Base-by-base conservation (phyloP, 345 rosid genomes). In the Populus tremula region DNA sequence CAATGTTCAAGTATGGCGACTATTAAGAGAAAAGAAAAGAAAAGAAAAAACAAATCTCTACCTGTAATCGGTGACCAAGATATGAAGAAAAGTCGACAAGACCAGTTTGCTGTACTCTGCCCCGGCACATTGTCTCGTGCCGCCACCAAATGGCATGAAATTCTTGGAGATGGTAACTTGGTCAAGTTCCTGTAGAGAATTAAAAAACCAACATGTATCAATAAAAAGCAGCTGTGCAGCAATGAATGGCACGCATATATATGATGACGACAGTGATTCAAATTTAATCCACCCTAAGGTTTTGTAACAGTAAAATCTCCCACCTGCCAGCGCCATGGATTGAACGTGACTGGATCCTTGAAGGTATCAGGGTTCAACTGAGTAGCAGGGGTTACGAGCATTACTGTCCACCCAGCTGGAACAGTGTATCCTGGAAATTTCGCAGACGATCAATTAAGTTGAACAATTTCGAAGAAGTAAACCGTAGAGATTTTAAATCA, bases 101-200 rank as follows among this genome's bases (percentile, higher is more conserved):
- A 84, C 85, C 35, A 86, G 77, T 69, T 87, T 88, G 17, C 83
- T 75, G 27, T 84, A 83, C 41, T 84, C 87, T 53, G 91, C 88
- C 69, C 88, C 88, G 39, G 66, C 81, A 69, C 91, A 84, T 0
- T 80, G 85, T 73, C 92, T 85, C 1, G 29, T 83, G 4, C 91
- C 92, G 17, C 87, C 84, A 18, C 91, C 91, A 49, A 86, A 89
- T 0, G 84, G 87, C 85, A 85, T 85, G 75, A 83, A 88, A 5
- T 80, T 84, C 65, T 86, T 88, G 7, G 87, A 82, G 2, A 72
- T 39, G 13, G 61, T 50, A 33, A 16, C 23, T 6, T 54, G 66
- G 3, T 61, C 68, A 21, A 73, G 68, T 2, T 18, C 87, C 86
- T 10, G 36, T 72, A n/a, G 77, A 38, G 77, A 69, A 70, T 74